Conservation (phyloP, 768 basidiomycete species). For the Amanita muscaria region DNA sequence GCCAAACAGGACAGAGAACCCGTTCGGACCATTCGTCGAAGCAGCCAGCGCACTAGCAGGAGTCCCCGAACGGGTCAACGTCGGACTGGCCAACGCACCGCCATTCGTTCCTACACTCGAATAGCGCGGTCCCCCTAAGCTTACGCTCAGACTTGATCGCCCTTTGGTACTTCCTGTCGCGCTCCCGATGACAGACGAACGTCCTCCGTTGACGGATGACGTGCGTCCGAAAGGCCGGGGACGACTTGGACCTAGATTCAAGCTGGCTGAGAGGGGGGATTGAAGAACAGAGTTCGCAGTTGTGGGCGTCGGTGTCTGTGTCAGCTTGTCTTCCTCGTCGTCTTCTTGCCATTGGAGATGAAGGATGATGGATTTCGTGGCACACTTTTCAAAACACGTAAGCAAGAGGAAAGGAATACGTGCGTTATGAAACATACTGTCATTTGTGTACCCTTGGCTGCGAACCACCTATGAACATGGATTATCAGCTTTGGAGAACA, state of each 20-base stretch:
- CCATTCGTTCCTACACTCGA: background rate
- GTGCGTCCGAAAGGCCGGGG: constrained; percentile 24
- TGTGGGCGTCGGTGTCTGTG: constrained; percentile 15
- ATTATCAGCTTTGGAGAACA: background rate
- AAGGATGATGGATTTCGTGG: constrained; percentile 79
- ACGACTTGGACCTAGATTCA: constrained; percentile 13
- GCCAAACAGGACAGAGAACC: constrained; percentile 46
- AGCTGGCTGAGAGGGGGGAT: constrained; percentile 12
- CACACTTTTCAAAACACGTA: constrained; percentile 67
- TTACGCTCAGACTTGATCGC: constrained; percentile 29
- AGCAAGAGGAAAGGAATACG: too few relatives aligned
- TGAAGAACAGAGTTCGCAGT: constrained; percentile 12
- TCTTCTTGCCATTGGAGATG: constrained; percentile 84
- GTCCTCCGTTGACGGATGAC: constrained; percentile 37
- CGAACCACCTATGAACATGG: constrained; percentile 58
- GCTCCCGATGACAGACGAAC: constrained; percentile 29
- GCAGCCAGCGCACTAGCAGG: constrained; percentile 25
- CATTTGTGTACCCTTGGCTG: constrained; percentile 84
- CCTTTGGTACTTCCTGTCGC: constrained; percentile 20
- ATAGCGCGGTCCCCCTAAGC: constrained; percentile 7
- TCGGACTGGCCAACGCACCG: background rate
- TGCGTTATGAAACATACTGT: constrained; percentile 58
- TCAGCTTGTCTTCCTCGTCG: constrained; percentile 20
- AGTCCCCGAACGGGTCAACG: constrained; percentile 23
- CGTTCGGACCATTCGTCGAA: constrained; percentile 2